Evolutionary conservation across 768 basidiomycete genomes (phyloP).

Genomic region (Amanita rubescens): DNA sequence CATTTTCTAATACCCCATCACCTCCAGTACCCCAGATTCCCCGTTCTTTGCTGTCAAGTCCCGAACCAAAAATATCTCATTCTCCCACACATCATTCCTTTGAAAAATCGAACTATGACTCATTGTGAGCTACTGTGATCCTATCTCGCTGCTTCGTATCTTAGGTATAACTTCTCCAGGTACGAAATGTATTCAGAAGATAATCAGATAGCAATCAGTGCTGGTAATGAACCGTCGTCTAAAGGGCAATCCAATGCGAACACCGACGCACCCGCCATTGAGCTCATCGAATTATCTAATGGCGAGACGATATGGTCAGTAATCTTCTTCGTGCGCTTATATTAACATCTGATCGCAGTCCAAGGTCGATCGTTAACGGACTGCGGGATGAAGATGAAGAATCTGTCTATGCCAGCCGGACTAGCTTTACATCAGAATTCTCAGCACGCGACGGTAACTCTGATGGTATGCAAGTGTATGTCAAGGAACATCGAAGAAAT

Average conservation of each 20-base stretch:
- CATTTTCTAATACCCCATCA: slow-evolving; percentile 60
- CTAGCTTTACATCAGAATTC: slow-evolving; percentile 72
- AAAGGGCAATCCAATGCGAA: slow-evolving; percentile 22
- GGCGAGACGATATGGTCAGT: slow-evolving; percentile 81
- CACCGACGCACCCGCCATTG: slow-evolving; percentile 54
- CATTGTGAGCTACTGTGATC: slow-evolving; percentile 47
- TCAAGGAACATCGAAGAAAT: slow-evolving; percentile 68
- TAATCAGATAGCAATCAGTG: slow-evolving; percentile 27
- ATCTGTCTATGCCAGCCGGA: slow-evolving; percentile 56
- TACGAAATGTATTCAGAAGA: slow-evolving; percentile 79
- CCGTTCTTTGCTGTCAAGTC: slow-evolving; percentile 28
- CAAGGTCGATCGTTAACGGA: slow-evolving; percentile 78
- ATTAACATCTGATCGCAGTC: slow-evolving; percentile 13
- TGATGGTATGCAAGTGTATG: slow-evolving; percentile 63
- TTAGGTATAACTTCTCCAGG: slow-evolving; percentile 27
- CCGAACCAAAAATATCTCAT: background rate
- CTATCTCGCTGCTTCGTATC: background rate
- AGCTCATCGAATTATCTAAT: slow-evolving; percentile 79
- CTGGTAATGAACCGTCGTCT: slow-evolving; percentile 22
- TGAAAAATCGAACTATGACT: slow-evolving; percentile 72
- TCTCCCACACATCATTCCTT: slow-evolving; percentile 26
- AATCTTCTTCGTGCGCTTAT: slow-evolving; percentile 1
- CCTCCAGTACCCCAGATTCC: slow-evolving; percentile 68
- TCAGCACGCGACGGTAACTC: slow-evolving; percentile 42
- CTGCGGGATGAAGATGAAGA: slow-evolving; percentile 73